These are phyloP conservation scores for Coniferiporia sulphurascens DNA, from an alignment of 1,284 basidiomycete genomes.

Conservation along the genomic window DNA sequence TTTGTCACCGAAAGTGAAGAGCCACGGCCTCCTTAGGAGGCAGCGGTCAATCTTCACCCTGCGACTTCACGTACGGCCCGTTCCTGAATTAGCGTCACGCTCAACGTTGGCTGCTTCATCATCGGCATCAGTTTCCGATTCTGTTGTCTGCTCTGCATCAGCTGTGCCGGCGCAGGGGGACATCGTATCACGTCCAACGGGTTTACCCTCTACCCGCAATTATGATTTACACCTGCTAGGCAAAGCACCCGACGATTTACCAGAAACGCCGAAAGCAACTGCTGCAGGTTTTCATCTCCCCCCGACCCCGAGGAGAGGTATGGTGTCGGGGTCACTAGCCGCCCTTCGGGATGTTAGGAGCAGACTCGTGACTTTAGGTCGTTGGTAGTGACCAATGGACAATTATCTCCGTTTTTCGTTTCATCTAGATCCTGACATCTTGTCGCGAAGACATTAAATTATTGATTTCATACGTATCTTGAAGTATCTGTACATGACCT, in stretches of 20 bases:
- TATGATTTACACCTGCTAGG: slow-evolving; percentile 12
- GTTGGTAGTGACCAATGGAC: not conserved
- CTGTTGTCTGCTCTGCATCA: not conserved
- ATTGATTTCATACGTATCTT: slow-evolving; percentile 1
- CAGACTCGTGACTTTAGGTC: slow-evolving; percentile 6
- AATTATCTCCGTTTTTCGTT: not conserved
- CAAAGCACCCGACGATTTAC: slow-evolving; percentile 15
- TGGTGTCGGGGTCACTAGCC: not conserved
- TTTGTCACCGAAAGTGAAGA: not conserved
- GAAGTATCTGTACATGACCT: slow-evolving; percentile 2
- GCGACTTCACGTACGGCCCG: slow-evolving; percentile 8
- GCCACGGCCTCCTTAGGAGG: not conserved
- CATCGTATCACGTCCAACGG: not conserved
- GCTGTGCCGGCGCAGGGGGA: not conserved
- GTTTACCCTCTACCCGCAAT: slow-evolving; percentile 13
- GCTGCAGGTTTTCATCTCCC: not conserved
- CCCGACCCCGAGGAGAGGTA: not conserved
- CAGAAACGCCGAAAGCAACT: not conserved
- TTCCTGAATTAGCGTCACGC: slow-evolving; percentile 3
- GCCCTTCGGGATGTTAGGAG: slow-evolving; percentile 10
- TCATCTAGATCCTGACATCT: not conserved
- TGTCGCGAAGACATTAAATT: not conserved
- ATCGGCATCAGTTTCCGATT: slow-evolving; percentile 11
- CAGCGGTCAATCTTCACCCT: slow-evolving; percentile 14
- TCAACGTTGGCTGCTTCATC: slow-evolving; percentile 7